Conservation (phyloP, 2,329 filamentous ascomycete genomes). For the Elsinoe perseae region DNA sequence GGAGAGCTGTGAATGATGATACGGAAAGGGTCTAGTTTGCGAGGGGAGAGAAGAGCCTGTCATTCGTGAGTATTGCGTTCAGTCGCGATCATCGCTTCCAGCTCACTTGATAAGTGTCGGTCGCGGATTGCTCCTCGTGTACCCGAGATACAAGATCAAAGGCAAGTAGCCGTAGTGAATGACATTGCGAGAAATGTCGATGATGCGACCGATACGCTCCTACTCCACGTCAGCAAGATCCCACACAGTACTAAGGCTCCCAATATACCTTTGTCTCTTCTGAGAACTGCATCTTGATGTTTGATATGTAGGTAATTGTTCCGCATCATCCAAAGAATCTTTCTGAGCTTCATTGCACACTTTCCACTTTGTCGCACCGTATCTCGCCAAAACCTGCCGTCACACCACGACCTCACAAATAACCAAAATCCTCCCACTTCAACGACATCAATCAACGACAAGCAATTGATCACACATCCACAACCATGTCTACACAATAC, state of each 20-base stretch:
- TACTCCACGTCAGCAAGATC: conserved; percentile 36
- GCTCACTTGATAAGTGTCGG: conserved; percentile 65
- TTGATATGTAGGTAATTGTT: neutral
- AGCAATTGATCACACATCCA: conserved; percentile 15
- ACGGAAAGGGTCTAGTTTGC: conserved; percentile 17
- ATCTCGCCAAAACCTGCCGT: neutral
- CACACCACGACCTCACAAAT: neutral
- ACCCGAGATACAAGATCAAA: conserved; percentile 93
- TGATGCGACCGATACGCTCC: conserved; percentile 97
- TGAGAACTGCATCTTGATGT: conserved; percentile 58
- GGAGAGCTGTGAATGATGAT: neutral
- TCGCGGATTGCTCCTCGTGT: conserved; percentile 86
- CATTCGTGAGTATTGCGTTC: neutral
- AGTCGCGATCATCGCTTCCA: neutral
- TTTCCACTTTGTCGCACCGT: neutral
- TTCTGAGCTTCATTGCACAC: neutral
- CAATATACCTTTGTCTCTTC: conserved; percentile 84
- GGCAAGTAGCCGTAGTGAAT: conserved; percentile 98
- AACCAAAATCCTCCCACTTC: neutral
- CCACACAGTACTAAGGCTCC: neutral
- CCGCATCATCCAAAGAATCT: neutral
- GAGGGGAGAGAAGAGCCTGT: conserved; percentile 22
- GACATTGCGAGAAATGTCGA: conserved; percentile 85
- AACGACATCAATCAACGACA: neutral
- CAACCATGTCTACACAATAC: conserved; percentile 93